Evolutionary conservation across 768 basidiomycete genomes (phyloP), one percentile per base, ranked within the genome.

Genomic region (Auriculariales sp.): DNA sequence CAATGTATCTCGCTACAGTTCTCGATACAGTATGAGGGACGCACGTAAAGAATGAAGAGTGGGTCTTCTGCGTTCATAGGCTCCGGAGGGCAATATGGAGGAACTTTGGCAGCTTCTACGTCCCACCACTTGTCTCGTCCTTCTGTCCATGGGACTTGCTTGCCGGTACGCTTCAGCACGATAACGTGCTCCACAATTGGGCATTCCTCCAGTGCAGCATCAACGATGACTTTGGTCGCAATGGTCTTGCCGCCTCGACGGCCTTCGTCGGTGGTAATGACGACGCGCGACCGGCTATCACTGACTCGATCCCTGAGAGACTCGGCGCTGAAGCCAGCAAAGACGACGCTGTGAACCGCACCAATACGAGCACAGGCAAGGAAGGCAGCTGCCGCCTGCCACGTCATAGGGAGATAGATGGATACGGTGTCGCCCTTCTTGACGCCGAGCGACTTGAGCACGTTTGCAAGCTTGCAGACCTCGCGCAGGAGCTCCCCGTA

Each of bases 51-150:
- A 61, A 99, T 97, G 68, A 99, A 99, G 22, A 99, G 72, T 1
- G 94, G 94, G 61, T 98, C 95, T 63, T 99, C 94, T n/a, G 87
- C 66, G 28, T 76, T 62, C 84, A 99, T 90, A 54, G 84, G 62
- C 67, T 89, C 88, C 14, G 81, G 81, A 1, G 93, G 80, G 70
- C 90, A 94, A 69, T 88, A 94, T 51, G 73, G 76, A 15, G 87
- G 79, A 14, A 95, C 91, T 63, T 81, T 86, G 19, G 71, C 75
- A 25, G 74, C 72, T 68, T 92, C 90, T 65, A 97, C 92, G 59
- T 97, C 83, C 93, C 93, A 98, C 94, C 94, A 97, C 57, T 77
- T 72, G 63, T 99, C 94, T 36, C 93, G 69, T 1, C 88, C 92
- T 54, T 76, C 70, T 2, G 78, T 82, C 83, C 85, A 89, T 3